A percentile compares a stretch with the other conserved stretches of the same genome.
Evolutionary conservation across 2,329 filamentous ascomycete species (phyloP).

Genomic region (Aspergillus spinulosporus): DNA sequence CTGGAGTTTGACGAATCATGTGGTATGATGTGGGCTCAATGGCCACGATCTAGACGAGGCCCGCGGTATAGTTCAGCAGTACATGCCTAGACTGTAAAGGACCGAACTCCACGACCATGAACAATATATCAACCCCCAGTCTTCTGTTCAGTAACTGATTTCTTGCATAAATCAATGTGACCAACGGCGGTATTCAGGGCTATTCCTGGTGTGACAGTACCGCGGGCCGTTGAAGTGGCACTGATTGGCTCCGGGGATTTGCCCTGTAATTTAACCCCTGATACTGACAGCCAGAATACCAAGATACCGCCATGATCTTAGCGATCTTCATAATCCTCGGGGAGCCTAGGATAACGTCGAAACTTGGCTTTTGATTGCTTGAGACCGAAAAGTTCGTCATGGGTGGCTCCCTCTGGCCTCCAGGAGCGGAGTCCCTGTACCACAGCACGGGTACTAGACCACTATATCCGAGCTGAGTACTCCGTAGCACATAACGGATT

Average conservation of each 20-base stretch:
- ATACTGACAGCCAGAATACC: slow-evolving; percentile 12
- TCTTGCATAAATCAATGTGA: slow-evolving; percentile 2
- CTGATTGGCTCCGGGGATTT: slow-evolving; percentile 10
- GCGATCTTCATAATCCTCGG: slow-evolving; percentile 5
- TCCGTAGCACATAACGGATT: background rate
- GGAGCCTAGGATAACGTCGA: background rate
- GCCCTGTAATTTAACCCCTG: slow-evolving; percentile 17
- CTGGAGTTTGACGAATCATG: background rate
- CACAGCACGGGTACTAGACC: background rate
- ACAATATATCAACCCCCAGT: background rate
- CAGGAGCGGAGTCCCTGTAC: background rate
- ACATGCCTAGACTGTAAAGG: background rate
- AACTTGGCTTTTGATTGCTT: background rate
- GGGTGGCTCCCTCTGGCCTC: background rate
- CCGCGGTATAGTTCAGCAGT: background rate
- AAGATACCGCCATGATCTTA: slow-evolving; percentile 5
- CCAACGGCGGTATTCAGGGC: slow-evolving; percentile 1
- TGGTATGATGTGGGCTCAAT: background rate
- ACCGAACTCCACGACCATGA: background rate
- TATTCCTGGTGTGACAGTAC: slow-evolving; percentile 10
- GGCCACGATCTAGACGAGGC: background rate
- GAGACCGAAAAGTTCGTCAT: background rate
- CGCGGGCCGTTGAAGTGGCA: slow-evolving; percentile 5
- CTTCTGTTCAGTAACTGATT: background rate
- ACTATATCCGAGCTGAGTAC: background rate